A percentile compares a stretch with the other conserved stretches of the same genome.
These are phyloP conservation scores for Eucalyptus caleyi DNA, from an alignment of 345 rosid genomes.

Conservation along the genomic window DNA sequence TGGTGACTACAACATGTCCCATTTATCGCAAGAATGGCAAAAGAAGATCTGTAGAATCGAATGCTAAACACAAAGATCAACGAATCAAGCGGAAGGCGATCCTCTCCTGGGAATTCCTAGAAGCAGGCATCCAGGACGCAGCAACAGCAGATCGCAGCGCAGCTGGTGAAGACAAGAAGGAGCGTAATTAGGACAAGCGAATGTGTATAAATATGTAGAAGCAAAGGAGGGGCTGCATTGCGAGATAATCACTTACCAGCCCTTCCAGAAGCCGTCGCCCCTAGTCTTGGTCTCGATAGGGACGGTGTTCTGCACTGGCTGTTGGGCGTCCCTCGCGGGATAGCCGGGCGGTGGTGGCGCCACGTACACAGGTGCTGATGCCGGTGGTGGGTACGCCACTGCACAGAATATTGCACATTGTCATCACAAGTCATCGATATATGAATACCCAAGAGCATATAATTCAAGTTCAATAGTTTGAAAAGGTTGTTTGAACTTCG, in stretches of 20 bases:
- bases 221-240: not conserved
- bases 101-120: not conserved
- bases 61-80: not conserved
- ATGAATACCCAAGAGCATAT: not conserved
- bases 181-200: not conserved
- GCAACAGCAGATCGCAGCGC: constrained; percentile 35
- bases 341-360: constrained; percentile 43
- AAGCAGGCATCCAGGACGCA: not conserved
- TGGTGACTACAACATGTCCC: not conserved
- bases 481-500: not conserved
- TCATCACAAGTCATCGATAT: not conserved
- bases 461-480: not conserved
- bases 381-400: constrained; percentile 18
- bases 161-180: constrained; percentile 19
- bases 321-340: constrained; percentile 23
- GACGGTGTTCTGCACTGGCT: not conserved
- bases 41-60: not conserved
- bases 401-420: not conserved
- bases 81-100: not conserved
- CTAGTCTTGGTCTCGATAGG: constrained; percentile 40
- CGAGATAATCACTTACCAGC: constrained; percentile 27
- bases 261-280: constrained; percentile 75
- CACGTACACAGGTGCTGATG: not conserved
- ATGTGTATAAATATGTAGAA: not conserved
- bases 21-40: not conserved